phyloP scores from a whole-genome alignment of 768 basidiomycete species.

The Leccinellum luteum region DNA sequence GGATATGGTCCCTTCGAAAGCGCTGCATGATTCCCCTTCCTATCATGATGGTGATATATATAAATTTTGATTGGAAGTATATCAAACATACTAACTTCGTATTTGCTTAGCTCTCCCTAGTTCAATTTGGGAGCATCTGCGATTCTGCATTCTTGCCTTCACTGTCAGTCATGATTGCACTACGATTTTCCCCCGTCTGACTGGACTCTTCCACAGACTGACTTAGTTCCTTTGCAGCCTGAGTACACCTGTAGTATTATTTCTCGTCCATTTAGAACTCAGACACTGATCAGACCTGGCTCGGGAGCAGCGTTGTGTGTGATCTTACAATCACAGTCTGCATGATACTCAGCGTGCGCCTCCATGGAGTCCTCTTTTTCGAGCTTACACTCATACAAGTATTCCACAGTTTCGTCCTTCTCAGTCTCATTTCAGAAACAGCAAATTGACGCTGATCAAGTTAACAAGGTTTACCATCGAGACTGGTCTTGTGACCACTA shows the following conservation, averaged over 20 bases:
- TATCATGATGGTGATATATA: slow-evolving; percentile 19
- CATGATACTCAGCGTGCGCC: no score
- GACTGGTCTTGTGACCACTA: slow-evolving; percentile 15
- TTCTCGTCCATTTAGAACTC: no score
- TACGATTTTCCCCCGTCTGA: not conserved
- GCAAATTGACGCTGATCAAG: not conserved
- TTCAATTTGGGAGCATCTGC: slow-evolving; percentile 18
- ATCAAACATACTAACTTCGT: not conserved
- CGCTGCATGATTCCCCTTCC: not conserved
- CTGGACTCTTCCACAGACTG: not conserved
- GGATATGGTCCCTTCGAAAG: slow-evolving; percentile 9
- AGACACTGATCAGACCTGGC: no score
- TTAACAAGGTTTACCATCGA: slow-evolving; percentile 15
- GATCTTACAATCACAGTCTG: no score
- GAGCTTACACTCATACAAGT: no score
- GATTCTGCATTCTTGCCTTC: not conserved
- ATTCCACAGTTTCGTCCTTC: not conserved
- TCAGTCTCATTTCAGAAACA: not conserved
- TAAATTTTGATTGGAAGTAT: not conserved
- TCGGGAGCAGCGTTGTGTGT: no score
- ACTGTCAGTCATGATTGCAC: not conserved
- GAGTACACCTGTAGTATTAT: no score
- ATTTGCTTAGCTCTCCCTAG: slow-evolving; percentile 16
- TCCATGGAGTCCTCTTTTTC: no score
- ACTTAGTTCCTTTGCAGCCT: no score